Percentiles rank a stretch among this genome's conserved stretches.
phyloP scores from a whole-genome alignment of 78 protist species.

The Isochrysis galbana region DNA sequence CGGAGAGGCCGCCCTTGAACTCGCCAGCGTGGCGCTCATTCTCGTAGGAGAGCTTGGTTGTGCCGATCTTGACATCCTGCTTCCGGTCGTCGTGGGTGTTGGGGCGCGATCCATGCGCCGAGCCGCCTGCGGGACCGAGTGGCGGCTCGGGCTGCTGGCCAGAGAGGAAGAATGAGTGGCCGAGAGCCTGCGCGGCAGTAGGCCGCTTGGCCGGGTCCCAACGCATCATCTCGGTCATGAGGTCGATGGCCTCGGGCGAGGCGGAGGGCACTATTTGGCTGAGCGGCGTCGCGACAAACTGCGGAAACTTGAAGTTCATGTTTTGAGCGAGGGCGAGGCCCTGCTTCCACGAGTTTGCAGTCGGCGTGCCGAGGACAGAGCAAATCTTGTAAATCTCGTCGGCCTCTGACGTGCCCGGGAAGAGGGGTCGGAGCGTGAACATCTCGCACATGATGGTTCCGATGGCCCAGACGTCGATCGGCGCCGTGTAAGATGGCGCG shows the following conservation, averaged over 20 bases:
- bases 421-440: conserved; percentile 83
- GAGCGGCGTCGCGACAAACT: conserved; percentile 65
- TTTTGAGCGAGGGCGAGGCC: conserved; percentile 67
- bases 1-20: conserved; percentile 9
- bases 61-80: background rate
- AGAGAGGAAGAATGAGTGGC: conserved; percentile 80
- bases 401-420: conserved; percentile 91
- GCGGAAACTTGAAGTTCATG: conserved; percentile 79
- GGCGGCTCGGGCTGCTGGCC: background rate
- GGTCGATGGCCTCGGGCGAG: conserved; percentile 77
- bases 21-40: background rate
- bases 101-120: background rate
- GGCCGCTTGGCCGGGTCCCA: conserved; percentile 88
- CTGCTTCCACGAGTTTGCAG: conserved; percentile 72
- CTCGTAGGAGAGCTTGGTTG: background rate
- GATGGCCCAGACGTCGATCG: conserved; percentile 88
- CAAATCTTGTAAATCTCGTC: conserved; percentile 86
- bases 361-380: conserved; percentile 88
- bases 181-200: conserved; percentile 79
- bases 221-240: conserved; percentile 75
- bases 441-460: conserved; percentile 97
- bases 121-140: background rate
- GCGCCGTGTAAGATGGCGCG: conserved; percentile 61
- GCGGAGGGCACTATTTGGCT: conserved; percentile 65
- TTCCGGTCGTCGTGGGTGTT: background rate